phyloP scores from a whole-genome alignment of 1,139 yeast genomes.

The Suhomyces panamericanus region DNA sequence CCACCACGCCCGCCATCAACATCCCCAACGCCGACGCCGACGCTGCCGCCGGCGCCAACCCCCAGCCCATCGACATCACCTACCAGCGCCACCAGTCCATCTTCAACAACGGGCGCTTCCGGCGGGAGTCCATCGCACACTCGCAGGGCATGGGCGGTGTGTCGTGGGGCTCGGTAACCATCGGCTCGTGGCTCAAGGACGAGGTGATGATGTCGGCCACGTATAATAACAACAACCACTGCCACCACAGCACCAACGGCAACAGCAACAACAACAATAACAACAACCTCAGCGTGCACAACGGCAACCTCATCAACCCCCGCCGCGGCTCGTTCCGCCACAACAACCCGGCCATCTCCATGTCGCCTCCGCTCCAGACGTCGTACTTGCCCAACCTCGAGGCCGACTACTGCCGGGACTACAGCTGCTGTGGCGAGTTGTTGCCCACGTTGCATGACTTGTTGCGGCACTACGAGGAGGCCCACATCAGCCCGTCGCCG shows the following conservation, averaged over 20 bases:
- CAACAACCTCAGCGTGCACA: slow-evolving; percentile 16
- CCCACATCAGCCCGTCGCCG: slow-evolving; percentile 81
- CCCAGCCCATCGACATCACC: slow-evolving; percentile 51
- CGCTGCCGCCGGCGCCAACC: slow-evolving; percentile 19
- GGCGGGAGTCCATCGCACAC: slow-evolving; percentile 91
- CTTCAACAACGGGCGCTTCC: slow-evolving; percentile 39
- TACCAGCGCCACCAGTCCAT: slow-evolving; percentile 47
- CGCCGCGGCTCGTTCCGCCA: slow-evolving; percentile 46
- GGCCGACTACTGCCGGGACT: slow-evolving; percentile 95
- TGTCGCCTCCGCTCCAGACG: slow-evolving; percentile 68
- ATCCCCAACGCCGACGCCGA: slow-evolving; percentile 15
- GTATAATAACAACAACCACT: slow-evolving; percentile 19
- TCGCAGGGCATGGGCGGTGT: slow-evolving; percentile 98
- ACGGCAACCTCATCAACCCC: slow-evolving; percentile 40
- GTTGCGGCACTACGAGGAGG: slow-evolving; percentile 92
- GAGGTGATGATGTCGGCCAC: slow-evolving; percentile 66
- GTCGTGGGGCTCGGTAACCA: slow-evolving; percentile 96
- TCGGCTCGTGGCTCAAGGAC: slow-evolving; percentile 94
- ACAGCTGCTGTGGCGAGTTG: slow-evolving; percentile 90
- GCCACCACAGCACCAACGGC: slow-evolving; percentile 15
- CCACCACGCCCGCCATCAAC: slow-evolving; percentile 21
- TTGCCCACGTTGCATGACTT: slow-evolving; percentile 92
- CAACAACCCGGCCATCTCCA: slow-evolving; percentile 30
- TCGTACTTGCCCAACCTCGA: slow-evolving; percentile 88
- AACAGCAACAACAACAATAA: slow-evolving; percentile 12